Evolutionary conservation across 139 green algal genomes (phyloP).

Genomic region (Coccomyxa sp.): DNA sequence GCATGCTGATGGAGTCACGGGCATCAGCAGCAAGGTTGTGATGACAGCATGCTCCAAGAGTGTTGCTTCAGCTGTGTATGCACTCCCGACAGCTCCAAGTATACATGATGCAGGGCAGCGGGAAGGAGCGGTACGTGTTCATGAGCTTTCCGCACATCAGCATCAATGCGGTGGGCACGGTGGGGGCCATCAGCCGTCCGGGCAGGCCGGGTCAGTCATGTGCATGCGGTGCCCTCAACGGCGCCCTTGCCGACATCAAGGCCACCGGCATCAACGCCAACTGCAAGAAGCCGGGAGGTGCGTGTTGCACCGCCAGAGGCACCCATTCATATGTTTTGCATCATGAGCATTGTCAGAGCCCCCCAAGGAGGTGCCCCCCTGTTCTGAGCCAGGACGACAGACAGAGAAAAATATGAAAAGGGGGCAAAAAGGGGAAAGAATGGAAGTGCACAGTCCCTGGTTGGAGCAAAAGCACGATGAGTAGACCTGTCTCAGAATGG

Average conservation of each 20-base stretch:
- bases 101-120: slow-evolving; percentile 9
- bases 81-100: neutral
- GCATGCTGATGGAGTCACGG: too few relatives aligned
- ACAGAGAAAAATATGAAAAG: too few relatives aligned
- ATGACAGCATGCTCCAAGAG: too few relatives aligned
- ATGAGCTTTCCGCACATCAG: slow-evolving; percentile 87
- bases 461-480: too few relatives aligned
- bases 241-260: slow-evolving; percentile 44
- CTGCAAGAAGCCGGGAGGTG: slow-evolving; percentile 48
- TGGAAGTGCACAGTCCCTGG: too few relatives aligned
- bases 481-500: too few relatives aligned
- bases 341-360: too few relatives aligned
- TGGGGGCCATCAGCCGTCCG: slow-evolving; percentile 62
- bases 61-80: too few relatives aligned
- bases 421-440: too few relatives aligned
- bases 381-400: too few relatives aligned
- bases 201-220: slow-evolving; percentile 45
- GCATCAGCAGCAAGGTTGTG: too few relatives aligned
- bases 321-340: neutral
- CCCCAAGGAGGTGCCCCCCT: too few relatives aligned
- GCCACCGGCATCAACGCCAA: slow-evolving; percentile 28
- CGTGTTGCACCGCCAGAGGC: neutral
- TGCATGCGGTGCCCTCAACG: slow-evolving; percentile 80
- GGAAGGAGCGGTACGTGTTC: slow-evolving; percentile 85
- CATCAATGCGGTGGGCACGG: slow-evolving; percentile 60